Base-by-base conservation (phyloP, 140 eudicot genomes). In the Bidens hawaiensis region DNA sequence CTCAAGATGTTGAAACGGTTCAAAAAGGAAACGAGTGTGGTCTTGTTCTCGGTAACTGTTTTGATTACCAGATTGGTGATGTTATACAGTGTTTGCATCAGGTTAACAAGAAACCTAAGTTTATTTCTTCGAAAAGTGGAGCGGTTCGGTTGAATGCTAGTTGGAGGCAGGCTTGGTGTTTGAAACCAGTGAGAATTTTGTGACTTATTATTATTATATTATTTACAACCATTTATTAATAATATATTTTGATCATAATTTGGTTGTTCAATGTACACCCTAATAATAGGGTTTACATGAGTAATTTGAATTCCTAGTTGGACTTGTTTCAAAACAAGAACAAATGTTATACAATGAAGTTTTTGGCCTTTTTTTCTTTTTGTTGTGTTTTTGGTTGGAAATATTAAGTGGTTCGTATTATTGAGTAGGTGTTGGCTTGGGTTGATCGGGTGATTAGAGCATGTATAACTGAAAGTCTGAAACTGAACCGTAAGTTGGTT, bases 141-240 rank as follows among this genome's bases (percentile, higher is more conserved):
- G 93, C 95, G 0, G 98, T 87, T 71, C 85, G 96, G 85, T 91
- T 4, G 98, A 91, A 46, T 88, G 95, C 74, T 87, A 65, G 76
- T 53, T 2, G 1, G 46, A 42, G 51, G 16, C 68, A 47, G 75
- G 65, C 27, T 26, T 25, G 21, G 49, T 9, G 16, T 12, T 6
- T 17, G 19, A 41, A 64, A 64, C 55, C 71, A 54, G 65, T 25
- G 4, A 57, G 65, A 66, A 45, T 73, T 74, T 74, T 74, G 78
- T 47, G 55, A 48, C 19, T 49, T 38, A 36, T 70, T 47, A 66
- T 42, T 19, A 19, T 38, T n/a, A n/a, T n/a, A n/a, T n/a, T 71
- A 24, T 25, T 18, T 30, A 40, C 18, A 58, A 27, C 67, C 23
- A 34, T 6, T 58, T 3, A 53, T 65, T 65, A 38, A 65, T 50